Evolutionary conservation across 2,329 filamentous ascomycete species (phyloP).

Genomic region (Coniosporium tulheliwenetii): DNA sequence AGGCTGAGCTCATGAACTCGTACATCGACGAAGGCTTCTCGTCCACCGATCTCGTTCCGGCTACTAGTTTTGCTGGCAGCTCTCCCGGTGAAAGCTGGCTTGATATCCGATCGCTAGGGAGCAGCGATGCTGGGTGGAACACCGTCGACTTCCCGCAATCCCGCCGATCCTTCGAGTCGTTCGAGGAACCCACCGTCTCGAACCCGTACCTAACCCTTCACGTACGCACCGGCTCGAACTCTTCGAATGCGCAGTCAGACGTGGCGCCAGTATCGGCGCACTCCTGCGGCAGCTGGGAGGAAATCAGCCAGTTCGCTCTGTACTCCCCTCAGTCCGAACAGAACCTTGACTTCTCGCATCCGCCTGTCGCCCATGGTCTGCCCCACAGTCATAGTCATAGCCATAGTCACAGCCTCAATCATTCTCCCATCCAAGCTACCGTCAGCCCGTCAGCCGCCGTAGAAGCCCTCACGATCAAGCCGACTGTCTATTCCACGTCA

Average conservation of each 20-base stretch:
- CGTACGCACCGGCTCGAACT: conserved; percentile 73
- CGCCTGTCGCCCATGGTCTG: conserved; percentile 44
- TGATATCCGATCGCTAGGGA: conserved; percentile 76
- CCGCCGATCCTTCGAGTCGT: conserved; percentile 55
- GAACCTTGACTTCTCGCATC: conserved; percentile 44
- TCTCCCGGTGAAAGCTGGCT: conserved; percentile 69
- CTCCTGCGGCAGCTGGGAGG: conserved; percentile 67
- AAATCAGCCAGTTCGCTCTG: conserved; percentile 54
- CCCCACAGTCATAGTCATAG: conserved; percentile 14
- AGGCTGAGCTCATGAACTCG: conserved; percentile 45
- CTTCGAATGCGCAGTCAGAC: conserved; percentile 58
- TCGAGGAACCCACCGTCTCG: conserved; percentile 56
- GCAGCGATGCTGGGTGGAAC: conserved; percentile 75
- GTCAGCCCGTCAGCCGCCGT: conserved; percentile 55
- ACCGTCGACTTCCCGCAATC: conserved; percentile 48
- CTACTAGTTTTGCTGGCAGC: conserved; percentile 28
- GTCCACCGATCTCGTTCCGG: conserved; percentile 10
- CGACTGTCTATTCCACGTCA: conserved; percentile 41
- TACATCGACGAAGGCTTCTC: conserved; percentile 29
- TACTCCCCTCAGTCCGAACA: conserved; percentile 73
- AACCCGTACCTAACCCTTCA: conserved; percentile 86
- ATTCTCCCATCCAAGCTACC: conserved; percentile 20
- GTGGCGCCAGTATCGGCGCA: conserved; percentile 40
- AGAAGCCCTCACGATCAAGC: conserved; percentile 55
- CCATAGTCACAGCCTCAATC: conserved; percentile 5